Conservation (phyloP, 306 rosid species). For the Inga oerstediana region DNA sequence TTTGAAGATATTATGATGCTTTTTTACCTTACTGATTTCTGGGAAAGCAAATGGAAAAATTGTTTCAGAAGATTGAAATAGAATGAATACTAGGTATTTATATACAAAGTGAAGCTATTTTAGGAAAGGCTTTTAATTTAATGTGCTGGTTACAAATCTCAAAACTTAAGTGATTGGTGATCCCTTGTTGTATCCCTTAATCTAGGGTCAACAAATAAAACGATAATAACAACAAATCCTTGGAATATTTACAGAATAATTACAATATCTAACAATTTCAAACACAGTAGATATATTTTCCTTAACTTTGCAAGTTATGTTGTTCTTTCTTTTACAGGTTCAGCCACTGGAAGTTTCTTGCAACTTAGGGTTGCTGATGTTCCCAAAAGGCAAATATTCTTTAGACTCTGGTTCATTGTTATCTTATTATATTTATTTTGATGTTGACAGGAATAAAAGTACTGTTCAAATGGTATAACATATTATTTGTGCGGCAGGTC, state of each 20-base stretch:
- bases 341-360: not conserved
- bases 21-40: not conserved
- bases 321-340: not conserved
- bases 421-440: slow-evolving; percentile 1
- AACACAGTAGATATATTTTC: not conserved
- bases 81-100: not conserved
- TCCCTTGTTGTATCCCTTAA: not conserved
- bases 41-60: not conserved
- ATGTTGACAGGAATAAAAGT: not conserved
- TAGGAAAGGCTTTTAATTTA: not conserved
- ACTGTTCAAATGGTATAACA: slow-evolving; percentile 7
- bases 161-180: not conserved
- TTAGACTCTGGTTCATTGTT: slow-evolving; percentile 37
- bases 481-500: slow-evolving; percentile 41
- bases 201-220: not conserved
- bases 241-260: not conserved
- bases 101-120: not conserved
- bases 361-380: not conserved
- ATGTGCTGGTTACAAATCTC: not conserved
- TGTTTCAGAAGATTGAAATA: not conserved
- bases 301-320: not conserved
- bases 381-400: slow-evolving; percentile 23
- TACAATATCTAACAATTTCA: not conserved
- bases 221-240: not conserved
- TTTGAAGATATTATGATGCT: not conserved